These are phyloP conservation scores for Aphanoascus verrucosus DNA, from an alignment of 2,329 filamentous ascomycete genomes.

Conservation along the genomic window DNA sequence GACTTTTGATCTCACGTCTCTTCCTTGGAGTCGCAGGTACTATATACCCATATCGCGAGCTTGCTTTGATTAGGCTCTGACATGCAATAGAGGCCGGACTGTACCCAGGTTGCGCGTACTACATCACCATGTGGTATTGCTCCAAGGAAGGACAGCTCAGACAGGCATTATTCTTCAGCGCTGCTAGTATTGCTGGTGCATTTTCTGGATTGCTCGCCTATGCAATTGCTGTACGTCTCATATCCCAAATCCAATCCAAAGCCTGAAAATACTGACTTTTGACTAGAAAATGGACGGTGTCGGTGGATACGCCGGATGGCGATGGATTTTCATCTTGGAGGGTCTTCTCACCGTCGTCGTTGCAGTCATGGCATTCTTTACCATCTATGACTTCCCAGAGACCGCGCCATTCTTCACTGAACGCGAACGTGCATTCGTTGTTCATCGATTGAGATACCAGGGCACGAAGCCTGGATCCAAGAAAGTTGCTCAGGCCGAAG, in stretches of 20 bases:
- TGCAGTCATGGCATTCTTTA: conserved; percentile 34
- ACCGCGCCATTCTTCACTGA: conserved; percentile 35
- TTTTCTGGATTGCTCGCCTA: conserved; percentile 44
- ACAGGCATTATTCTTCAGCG: conserved; percentile 39
- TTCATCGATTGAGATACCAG: conserved; percentile 30
- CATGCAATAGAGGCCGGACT: conserved; percentile 29
- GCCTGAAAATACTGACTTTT: conserved; percentile 11
- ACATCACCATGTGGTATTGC: conserved; percentile 40
- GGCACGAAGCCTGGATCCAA: conserved; percentile 21
- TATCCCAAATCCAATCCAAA: conserved; percentile 15
- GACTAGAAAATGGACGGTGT: conserved; percentile 41
- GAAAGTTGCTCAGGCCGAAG: conserved; percentile 23
- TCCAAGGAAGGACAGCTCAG: conserved; percentile 35
- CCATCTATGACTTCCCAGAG: conserved; percentile 39
- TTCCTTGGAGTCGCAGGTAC: conserved; percentile 34
- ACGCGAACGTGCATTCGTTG: conserved; percentile 31
- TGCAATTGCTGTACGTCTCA: conserved; percentile 34
- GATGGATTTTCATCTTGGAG: conserved; percentile 44
- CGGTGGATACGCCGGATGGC: conserved; percentile 38
- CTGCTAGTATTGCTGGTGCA: conserved; percentile 41
- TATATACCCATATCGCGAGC: neutral
- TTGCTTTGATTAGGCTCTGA: neutral
- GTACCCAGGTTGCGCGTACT: conserved; percentile 36
- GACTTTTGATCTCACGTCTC: conserved; percentile 39
- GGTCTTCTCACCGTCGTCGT: conserved; percentile 38